Conservation (phyloP, 208 protist species). For the Kentomonas sorsogonicus region DNA sequence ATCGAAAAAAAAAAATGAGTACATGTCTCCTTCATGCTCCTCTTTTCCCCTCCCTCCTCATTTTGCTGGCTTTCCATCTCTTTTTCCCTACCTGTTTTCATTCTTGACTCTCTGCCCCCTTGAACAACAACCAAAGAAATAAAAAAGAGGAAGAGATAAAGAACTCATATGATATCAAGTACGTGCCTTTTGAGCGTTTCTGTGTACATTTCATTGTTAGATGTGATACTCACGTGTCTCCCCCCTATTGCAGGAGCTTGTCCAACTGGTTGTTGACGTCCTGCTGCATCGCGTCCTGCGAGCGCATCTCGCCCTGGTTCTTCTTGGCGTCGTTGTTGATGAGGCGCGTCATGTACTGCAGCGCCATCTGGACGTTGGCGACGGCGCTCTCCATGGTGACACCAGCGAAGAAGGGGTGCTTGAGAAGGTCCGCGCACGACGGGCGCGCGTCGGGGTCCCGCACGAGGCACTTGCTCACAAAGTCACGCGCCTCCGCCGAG, state of each 20-base stretch:
- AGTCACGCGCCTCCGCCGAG: conserved; percentile 65
- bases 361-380: conserved; percentile 74
- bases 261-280: conserved; percentile 73
- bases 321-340: conserved; percentile 79
- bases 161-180: conserved; percentile 7
- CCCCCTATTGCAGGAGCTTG: conserved; percentile 35
- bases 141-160: conserved; percentile 13
- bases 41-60: too few relatives aligned
- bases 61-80: neutral
- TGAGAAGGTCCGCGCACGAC: conserved; percentile 62
- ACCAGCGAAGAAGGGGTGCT: conserved; percentile 68
- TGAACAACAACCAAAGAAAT: conserved; percentile 6
- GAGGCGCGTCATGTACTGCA: conserved; percentile 81
- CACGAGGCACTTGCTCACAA: conserved; percentile 65
- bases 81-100: neutral
- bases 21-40: neutral
- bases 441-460: conserved; percentile 66
- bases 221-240: neutral
- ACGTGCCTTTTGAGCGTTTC: conserved; percentile 2
- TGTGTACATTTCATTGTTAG: conserved; percentile 4
- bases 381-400: conserved; percentile 63
- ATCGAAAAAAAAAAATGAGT: conserved; percentile 13
- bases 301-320: conserved; percentile 32
- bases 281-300: conserved; percentile 52
- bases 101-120: neutral